Base-by-base conservation (phyloP, 352 stramenopile genomes). In the Phytophthora kernoviae region DNA sequence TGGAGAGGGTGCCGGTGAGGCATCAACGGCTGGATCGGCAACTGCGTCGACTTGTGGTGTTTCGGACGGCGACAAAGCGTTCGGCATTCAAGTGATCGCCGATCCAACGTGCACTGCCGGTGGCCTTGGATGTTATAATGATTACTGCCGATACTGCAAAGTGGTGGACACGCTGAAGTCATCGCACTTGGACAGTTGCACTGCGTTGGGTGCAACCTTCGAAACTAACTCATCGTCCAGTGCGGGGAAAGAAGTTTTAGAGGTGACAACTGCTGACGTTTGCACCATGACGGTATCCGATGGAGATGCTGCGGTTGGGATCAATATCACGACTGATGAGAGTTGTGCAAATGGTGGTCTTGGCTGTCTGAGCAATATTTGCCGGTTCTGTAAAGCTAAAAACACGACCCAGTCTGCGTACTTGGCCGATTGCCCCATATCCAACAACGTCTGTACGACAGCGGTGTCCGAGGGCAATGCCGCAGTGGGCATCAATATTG, bases 101-200 rank as follows among this genome's bases (percentile, higher is more conserved):
- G 74, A 84, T 39, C 8, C 30, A 11, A 52, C 50, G 12, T 81
- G 74, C 40, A 47, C 34, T 34, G 22, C 6, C 10, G 75, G 75
- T 56, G 72, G 75, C 2, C 55, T 81, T 32, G 75, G 72, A 8
- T 85, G 76, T 50, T 77, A 74, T 32, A 71, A 68, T 20, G 53
- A 75, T 40, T 47, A 72, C 54, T 84, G 75, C 34, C 72, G 72
- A 17, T 81, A 65, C 44, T 84, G 72, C 54, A 75, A 77, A 54
- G 21, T 69, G 1, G 1, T 44, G 3, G 61, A 70, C 20, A 81
- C 72, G 4, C 41, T 74, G 2, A 58, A 75, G 47, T 77, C 72
- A 14, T 37, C 58, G 3, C 72, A 81, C 30, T 40, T 77, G 0
- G 46, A 58, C 2, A 67, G 58, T 14, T 76, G 67, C n/a, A 36